phyloP scores from a whole-genome alignment of 2,329 filamentous ascomycete genomes.

The Chaetomium sp. region DNA sequence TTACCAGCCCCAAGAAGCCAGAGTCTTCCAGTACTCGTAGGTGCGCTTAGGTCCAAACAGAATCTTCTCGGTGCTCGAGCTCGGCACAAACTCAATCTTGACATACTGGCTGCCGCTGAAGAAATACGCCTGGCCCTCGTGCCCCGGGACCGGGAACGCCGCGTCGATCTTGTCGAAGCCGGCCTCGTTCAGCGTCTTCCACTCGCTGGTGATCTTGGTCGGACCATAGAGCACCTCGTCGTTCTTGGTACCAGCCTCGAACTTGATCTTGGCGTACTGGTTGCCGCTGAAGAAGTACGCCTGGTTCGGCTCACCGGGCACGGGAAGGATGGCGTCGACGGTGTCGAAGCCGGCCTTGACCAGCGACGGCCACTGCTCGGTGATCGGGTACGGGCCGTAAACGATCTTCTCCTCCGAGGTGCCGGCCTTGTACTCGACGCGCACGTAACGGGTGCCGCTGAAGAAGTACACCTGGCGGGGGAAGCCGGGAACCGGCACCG shows the following conservation, averaged over 20 bases:
- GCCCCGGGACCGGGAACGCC: constrained; percentile 1
- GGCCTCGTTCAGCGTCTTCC: constrained; percentile 2
- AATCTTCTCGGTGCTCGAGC: not conserved
- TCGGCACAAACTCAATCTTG: constrained; percentile 4
- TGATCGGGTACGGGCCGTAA: constrained; percentile 7
- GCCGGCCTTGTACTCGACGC: constrained; percentile 1
- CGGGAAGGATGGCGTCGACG: constrained; percentile 9
- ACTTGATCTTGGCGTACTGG: constrained; percentile 8
- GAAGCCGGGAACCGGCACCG: not conserved
- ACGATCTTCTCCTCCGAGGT: constrained; percentile 5
- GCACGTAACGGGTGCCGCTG: constrained; percentile 9
- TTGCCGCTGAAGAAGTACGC: constrained; percentile 12
- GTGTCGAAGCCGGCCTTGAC: constrained; percentile 9
- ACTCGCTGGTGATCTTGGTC: not conserved
- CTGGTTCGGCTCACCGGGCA: not conserved
- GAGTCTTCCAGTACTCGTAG: not conserved
- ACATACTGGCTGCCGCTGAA: constrained; percentile 6
- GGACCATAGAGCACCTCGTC: constrained; percentile 6
- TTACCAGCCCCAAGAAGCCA: constrained; percentile 3
- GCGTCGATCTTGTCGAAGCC: constrained; percentile 8
- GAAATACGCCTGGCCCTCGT: not conserved
- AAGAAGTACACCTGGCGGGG: constrained; percentile 6
- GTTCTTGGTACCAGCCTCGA: not conserved
- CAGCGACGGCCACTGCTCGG: constrained; percentile 5
- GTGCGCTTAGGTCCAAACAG: not conserved